Percentiles rank a stretch among this genome's conserved stretches.
Evolutionary conservation across 805 yeast species (phyloP).

Genomic region (Pichia californica): DNA sequence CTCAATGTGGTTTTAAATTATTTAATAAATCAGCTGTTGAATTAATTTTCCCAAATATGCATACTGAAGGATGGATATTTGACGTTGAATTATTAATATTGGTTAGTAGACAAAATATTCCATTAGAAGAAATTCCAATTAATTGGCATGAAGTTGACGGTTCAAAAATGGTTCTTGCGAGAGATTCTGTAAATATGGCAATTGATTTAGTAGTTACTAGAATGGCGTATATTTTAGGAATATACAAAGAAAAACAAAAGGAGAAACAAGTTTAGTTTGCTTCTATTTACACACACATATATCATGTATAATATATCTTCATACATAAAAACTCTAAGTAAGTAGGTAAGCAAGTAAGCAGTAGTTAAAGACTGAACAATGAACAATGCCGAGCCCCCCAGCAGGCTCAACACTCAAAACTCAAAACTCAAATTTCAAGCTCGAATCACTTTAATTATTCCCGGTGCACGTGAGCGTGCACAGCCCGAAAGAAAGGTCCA

Average conservation of each 20-base stretch:
- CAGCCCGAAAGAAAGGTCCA: too few species aligned
- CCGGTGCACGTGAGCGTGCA: too few species aligned
- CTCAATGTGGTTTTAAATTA: constrained; percentile 96
- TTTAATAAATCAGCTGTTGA: constrained; percentile 66
- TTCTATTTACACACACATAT: too few species aligned
- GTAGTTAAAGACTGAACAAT: too few species aligned
- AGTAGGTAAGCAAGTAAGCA: too few species aligned
- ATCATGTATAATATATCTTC: too few species aligned
- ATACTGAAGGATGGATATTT: constrained; percentile 97
- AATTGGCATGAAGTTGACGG: constrained; percentile 98
- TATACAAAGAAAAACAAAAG: constrained; percentile 40
- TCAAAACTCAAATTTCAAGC: too few species aligned
- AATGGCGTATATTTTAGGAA: constrained; percentile 78
- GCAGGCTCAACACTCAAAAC: too few species aligned
- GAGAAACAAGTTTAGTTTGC: too few species aligned
- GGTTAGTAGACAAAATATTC: constrained; percentile 64
- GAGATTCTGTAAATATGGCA: constrained; percentile 90
- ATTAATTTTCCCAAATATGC: constrained; percentile 79
- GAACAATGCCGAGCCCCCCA: too few species aligned
- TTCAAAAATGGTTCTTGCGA: constrained; percentile 85
- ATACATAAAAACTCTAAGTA: too few species aligned
- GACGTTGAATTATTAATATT: constrained; percentile 88
- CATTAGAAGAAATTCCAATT: constrained; percentile 72
- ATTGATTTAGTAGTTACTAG: constrained; percentile 86
- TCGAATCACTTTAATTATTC: too few species aligned